Evolutionary conservation across 768 basidiomycete species (phyloP).

Genomic region (Tulasnella sp.): DNA sequence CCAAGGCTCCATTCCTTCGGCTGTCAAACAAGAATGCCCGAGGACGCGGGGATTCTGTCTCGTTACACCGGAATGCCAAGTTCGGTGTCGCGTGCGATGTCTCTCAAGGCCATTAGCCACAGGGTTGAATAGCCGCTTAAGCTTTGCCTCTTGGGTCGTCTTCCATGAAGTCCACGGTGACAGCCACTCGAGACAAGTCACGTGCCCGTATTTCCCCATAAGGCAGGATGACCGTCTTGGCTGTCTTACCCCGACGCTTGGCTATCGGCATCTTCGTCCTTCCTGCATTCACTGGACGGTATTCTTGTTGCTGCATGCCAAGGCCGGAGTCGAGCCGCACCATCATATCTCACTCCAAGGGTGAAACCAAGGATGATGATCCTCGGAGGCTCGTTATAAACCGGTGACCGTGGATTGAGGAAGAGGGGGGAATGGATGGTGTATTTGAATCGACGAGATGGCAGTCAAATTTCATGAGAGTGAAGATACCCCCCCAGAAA

Average conservation of each 20-base stretch:
- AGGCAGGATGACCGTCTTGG: neutral
- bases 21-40: neutral
- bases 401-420: neutral
- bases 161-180: neutral
- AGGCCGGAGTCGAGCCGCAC: neutral
- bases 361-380: neutral
- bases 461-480: neutral
- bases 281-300: neutral
- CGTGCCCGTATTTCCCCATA: neutral
- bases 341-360: neutral
- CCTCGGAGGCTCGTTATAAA: neutral
- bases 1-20: too few relatives aligned
- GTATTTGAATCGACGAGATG: neutral
- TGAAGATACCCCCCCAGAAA: neutral
- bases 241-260: neutral
- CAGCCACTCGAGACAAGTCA: neutral
- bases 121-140: neutral
- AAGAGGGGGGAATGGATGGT: neutral
- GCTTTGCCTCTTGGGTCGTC: neutral
- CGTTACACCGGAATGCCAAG: neutral
- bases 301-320: neutral
- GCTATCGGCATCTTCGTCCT: neutral
- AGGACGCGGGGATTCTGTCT: neutral
- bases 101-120: slow-evolving; percentile 1
- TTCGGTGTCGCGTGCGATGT: neutral